Evolutionary conservation across 2,329 filamentous ascomycete species (phyloP), one percentile per base, ranked within the genome.

Genomic region (Karstenula rhodostoma): DNA sequence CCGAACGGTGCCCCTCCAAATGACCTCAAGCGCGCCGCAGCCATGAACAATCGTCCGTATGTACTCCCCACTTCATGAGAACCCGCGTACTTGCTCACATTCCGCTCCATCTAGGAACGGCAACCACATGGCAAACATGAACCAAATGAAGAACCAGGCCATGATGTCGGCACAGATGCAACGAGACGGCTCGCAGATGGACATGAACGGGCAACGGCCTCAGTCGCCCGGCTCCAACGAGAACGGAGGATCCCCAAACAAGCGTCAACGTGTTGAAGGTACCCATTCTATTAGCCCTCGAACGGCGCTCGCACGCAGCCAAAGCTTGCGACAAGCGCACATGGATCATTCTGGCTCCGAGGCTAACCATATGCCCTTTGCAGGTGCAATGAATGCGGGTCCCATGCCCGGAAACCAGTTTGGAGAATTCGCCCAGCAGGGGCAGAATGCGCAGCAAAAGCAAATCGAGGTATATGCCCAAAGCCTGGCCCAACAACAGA

Each of bases 221-320:
- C 89, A 90, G 59, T 97, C 94, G 35, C 94, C 94, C 8, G 88
- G 89, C 53, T 90, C 90, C 40, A 89, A 89, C 57, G 94, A 97
- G 56, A 95, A 95, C 72, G 93, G 92, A 27, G 93, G 93, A 4
- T 98, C 94, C 33, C 94, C 94, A 1, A 94, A 91, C 64, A 98
- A 98, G 82, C 87, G 94, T 72, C 92, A 89, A 59, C 91, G 94
- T 59, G 86, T 97, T 62, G 92, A 94, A 66, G 89, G 90, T 72
- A 84, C 53, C 25, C 10, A 43, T 33, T 35, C 32, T 52, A 27
- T 42, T 48, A 42, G 37, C 40, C 47, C 40, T 6, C 15, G 29
- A 22, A 44, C 44, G 43, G 40, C 57, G 44, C 35, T 32, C 25
- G 29, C 54, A 85, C 48, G n/a, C 42, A 47, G 52, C 37, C 47